Conservation (phyloP, 2,329 filamentous ascomycete species). For the Proliferodiscus dingleyae region DNA sequence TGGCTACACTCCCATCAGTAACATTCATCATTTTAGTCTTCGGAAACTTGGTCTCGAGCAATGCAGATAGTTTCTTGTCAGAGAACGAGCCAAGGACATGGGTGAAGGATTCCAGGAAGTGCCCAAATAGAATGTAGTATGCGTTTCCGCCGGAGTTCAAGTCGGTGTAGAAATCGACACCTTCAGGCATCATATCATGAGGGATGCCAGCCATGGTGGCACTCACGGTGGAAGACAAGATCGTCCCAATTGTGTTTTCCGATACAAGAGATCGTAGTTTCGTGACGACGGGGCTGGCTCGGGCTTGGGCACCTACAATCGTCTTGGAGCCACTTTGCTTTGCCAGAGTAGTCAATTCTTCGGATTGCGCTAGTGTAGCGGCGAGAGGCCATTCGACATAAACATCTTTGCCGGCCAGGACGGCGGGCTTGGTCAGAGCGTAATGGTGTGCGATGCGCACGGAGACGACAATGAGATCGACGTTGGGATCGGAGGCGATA, state of each 20-base stretch:
- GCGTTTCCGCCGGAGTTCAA: slow-evolving; percentile 10
- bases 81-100: slow-evolving; percentile 27
- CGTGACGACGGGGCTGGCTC: slow-evolving; percentile 35
- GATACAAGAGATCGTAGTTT: slow-evolving; percentile 40
- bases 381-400: slow-evolving; percentile 48
- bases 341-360: slow-evolving; percentile 39
- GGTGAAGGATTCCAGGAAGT: slow-evolving; percentile 31
- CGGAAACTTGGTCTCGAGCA: slow-evolving; percentile 26
- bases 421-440: slow-evolving; percentile 35
- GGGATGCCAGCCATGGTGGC: slow-evolving; percentile 2
- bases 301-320: slow-evolving; percentile 43
- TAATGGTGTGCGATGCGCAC: slow-evolving; percentile 42
- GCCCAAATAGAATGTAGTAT: slow-evolving; percentile 14
- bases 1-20: slow-evolving; percentile 19
- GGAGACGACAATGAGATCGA: slow-evolving; percentile 44
- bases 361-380: slow-evolving; percentile 36
- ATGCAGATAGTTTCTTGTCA: slow-evolving; percentile 16
- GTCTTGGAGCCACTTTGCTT: slow-evolving; percentile 38
- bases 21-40: slow-evolving; percentile 20
- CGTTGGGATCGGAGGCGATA: slow-evolving; percentile 40
- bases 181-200: not conserved
- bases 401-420: slow-evolving; percentile 42
- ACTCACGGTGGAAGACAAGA: slow-evolving; percentile 22
- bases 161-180: slow-evolving; percentile 15
- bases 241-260: slow-evolving; percentile 39